A percentile compares a stretch with the other conserved stretches of the same genome.
phyloP scores from a whole-genome alignment of 2,329 filamentous ascomycete species.

The Stromatinia cepivora region DNA sequence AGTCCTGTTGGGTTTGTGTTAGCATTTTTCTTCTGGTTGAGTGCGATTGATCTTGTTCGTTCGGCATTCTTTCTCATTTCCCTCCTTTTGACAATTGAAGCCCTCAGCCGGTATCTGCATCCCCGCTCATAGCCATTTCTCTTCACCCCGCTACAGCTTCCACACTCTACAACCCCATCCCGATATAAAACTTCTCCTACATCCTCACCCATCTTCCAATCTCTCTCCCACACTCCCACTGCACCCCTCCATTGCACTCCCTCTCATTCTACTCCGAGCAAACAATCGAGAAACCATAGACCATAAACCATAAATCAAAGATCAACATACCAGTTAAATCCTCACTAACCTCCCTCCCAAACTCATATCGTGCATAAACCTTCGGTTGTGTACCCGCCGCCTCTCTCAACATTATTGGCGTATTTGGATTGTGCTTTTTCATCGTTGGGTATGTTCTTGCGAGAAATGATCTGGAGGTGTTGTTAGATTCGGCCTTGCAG shows the following conservation, averaged over 20 bases:
- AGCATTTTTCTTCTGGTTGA: background rate
- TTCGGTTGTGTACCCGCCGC: slow-evolving; percentile 79
- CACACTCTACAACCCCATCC: background rate
- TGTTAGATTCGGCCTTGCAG: slow-evolving; percentile 9
- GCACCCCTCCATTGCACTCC: no score
- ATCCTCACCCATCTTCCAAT: background rate
- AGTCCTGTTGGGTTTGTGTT: slow-evolving; percentile 50
- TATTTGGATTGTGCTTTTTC: slow-evolving; percentile 98
- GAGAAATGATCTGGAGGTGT: slow-evolving; percentile 73
- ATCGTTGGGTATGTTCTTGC: slow-evolving; percentile 92
- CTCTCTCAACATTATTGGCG: slow-evolving; percentile 92
- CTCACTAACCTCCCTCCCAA: slow-evolving; percentile 67
- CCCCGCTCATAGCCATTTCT: no score
- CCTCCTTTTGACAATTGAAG: background rate
- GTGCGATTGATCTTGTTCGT: no score
- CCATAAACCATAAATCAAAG: background rate
- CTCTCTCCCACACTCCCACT: background rate
- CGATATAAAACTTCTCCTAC: no score
- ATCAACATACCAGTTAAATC: slow-evolving; percentile 55
- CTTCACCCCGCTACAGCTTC: background rate
- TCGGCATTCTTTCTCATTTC: slow-evolving; percentile 31
- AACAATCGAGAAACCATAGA: background rate
- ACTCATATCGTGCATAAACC: slow-evolving; percentile 87
- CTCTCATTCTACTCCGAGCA: background rate
- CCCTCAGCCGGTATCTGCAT: background rate